Evolutionary conservation across 768 basidiomycete genomes (phyloP).

Genomic region (Clathrus columnatus): DNA sequence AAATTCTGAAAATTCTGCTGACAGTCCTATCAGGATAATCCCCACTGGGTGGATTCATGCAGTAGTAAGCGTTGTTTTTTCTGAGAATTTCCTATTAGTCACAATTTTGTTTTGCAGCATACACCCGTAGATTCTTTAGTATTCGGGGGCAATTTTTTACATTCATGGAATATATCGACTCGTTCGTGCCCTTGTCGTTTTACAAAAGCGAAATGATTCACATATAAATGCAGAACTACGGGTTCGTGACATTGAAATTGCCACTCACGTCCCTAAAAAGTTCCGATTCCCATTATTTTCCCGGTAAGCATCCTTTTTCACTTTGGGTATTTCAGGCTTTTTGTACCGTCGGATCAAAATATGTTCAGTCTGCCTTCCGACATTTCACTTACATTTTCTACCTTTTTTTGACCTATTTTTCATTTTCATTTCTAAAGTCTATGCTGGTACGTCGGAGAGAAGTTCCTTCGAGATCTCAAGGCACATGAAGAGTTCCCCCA

Average conservation of each 20-base stretch:
- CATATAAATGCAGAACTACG: slow-evolving; percentile 54
- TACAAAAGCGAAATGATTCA: neutral
- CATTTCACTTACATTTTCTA: too few relatives aligned
- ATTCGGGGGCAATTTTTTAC: slow-evolving; percentile 95
- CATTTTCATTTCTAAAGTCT: slow-evolving; percentile 38
- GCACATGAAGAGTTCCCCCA: slow-evolving; percentile 39
- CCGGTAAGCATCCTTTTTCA: slow-evolving; percentile 39
- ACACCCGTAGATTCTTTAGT: slow-evolving; percentile 91
- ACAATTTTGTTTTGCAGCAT: slow-evolving; percentile 39
- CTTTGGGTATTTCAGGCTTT: slow-evolving; percentile 19
- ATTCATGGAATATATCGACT: slow-evolving; percentile 80
- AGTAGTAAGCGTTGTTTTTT: slow-evolving; percentile 52
- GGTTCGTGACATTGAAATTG: slow-evolving; percentile 85
- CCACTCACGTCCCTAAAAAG: slow-evolving; percentile 87
- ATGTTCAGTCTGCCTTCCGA: too few relatives aligned
- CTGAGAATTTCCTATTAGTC: neutral
- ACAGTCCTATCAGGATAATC: slow-evolving; percentile 44
- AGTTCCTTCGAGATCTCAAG: slow-evolving; percentile 65
- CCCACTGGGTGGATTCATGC: slow-evolving; percentile 98
- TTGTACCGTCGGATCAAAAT: too few relatives aligned
- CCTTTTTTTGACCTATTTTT: slow-evolving; percentile 12
- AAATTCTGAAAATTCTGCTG: neutral
- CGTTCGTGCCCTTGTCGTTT: slow-evolving; percentile 42
- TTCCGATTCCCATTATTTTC: slow-evolving; percentile 81
- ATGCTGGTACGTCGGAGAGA: slow-evolving; percentile 87